phyloP scores from a whole-genome alignment of 176 grass and related monocot genomes.

The Cymbopogon citratus region DNA sequence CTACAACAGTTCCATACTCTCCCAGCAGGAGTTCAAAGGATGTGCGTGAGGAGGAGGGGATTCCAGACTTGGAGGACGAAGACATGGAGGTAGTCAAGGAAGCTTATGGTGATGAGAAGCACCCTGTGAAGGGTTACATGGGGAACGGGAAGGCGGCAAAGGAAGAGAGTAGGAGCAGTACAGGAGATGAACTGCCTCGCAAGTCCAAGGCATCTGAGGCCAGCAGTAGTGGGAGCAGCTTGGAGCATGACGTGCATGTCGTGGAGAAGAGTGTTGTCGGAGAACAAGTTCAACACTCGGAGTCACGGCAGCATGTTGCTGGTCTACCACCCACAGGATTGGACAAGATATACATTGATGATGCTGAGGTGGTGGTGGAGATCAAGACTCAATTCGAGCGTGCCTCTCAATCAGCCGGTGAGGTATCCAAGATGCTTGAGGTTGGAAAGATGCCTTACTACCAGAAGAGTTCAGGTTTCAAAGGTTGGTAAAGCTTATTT shows the following conservation, averaged over 20 bases:
- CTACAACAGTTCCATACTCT: constrained; percentile 45
- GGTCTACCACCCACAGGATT: constrained; percentile 42
- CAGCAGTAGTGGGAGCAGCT: constrained; percentile 41
- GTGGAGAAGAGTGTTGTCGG: constrained; percentile 78
- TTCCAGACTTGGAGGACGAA: constrained; percentile 94
- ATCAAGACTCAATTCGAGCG: constrained; percentile 80
- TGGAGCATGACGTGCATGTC: constrained; percentile 77
- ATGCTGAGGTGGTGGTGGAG: constrained; percentile 63
- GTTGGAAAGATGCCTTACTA: constrained; percentile 90
- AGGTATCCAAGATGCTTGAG: constrained; percentile 87
- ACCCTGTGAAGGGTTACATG: constrained; percentile 20
- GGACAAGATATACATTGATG: constrained; percentile 51
- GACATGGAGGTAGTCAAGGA: constrained; percentile 81
- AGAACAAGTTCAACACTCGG: constrained; percentile 44
- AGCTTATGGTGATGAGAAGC: constrained; percentile 67
- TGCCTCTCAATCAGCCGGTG: constrained; percentile 61
- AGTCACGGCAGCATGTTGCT: constrained; percentile 25
- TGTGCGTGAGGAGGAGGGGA: constrained; percentile 92
- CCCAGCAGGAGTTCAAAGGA: constrained; percentile 80
- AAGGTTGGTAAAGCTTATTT: constrained; percentile 42
- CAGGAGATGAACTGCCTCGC: constrained; percentile 46
- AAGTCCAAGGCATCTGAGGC: constrained; percentile 53
- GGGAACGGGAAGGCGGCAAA: constrained; percentile 55
- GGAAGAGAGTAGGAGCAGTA: constrained; percentile 40
- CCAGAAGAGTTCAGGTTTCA: constrained; percentile 72